Percentiles rank a stretch among this genome's conserved stretches.
These are phyloP conservation scores for Colletotrichum tofieldiae DNA, from an alignment of 2,329 filamentous ascomycete species.

Conservation along the genomic window DNA sequence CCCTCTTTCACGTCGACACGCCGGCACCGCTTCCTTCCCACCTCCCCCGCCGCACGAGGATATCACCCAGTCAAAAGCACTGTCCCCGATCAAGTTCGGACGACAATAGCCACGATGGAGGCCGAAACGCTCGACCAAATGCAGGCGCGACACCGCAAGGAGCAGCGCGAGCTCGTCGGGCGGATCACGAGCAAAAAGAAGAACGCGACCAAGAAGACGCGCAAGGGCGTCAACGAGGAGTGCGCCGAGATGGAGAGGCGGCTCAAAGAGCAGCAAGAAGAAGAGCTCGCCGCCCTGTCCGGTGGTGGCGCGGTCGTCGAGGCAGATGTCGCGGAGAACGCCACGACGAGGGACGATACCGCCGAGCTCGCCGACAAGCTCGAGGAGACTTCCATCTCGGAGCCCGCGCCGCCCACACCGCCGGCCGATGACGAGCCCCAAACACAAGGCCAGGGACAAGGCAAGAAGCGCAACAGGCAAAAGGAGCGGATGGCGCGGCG, in stretches of 20 bases:
- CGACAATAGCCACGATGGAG: slow-evolving; percentile 47
- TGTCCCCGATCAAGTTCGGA: too few relatives aligned
- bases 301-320: slow-evolving; percentile 46
- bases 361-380: slow-evolving; percentile 47
- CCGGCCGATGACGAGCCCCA: slow-evolving; percentile 27
- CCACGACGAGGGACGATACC: slow-evolving; percentile 37
- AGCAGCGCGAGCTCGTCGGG: slow-evolving; percentile 88
- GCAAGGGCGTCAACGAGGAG: slow-evolving; percentile 82
- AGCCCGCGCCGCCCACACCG: slow-evolving; percentile 29
- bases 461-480: slow-evolving; percentile 88
- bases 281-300: slow-evolving; percentile 67
- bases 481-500: slow-evolving; percentile 93
- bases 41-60: not conserved
- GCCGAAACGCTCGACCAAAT: slow-evolving; percentile 80
- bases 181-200: slow-evolving; percentile 97
- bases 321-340: slow-evolving; percentile 40
- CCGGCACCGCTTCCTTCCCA: not conserved
- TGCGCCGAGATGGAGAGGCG: slow-evolving; percentile 80
- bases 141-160: slow-evolving; percentile 86
- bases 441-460: slow-evolving; percentile 45
- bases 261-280: slow-evolving; percentile 76
- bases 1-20: not conserved
- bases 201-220: slow-evolving; percentile 90
- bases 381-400: slow-evolving; percentile 13
- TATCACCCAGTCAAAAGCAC: not conserved